Evolutionary conservation across 2,329 filamentous ascomycete genomes (phyloP).

Genomic region (Colletotrichum tofieldiae): DNA sequence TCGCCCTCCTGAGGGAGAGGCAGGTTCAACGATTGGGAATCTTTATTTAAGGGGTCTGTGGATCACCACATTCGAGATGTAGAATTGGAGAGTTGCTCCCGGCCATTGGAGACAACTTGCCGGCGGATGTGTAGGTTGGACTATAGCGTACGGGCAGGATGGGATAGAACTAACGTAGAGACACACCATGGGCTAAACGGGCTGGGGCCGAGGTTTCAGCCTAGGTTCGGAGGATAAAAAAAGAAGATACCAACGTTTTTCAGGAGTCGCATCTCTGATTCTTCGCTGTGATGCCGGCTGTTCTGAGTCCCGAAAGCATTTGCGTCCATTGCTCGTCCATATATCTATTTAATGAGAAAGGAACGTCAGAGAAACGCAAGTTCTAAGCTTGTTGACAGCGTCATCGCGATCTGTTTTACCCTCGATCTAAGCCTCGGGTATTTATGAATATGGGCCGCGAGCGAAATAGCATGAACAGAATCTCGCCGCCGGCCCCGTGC

Average conservation of each 20-base stretch:
- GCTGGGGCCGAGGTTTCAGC: not conserved
- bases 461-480: not conserved
- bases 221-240: not conserved
- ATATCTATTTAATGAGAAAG: not conserved
- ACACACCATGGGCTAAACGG: conserved; percentile 11
- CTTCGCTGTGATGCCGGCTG: not conserved
- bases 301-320: not conserved
- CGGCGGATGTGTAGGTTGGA: not conserved
- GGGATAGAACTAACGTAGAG: conserved; percentile 8
- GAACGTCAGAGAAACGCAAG: not conserved
- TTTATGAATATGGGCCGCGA: not conserved
- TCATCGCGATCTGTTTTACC: not conserved
- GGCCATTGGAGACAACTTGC: not conserved
- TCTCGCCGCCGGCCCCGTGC: not conserved
- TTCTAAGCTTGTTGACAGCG: not conserved
- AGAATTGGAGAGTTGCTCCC: not conserved
- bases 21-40: not conserved
- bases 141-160: not conserved
- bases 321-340: not conserved
- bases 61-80: not conserved
- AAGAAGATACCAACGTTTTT: conserved; percentile 33
- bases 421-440: too few species aligned
- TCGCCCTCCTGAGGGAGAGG: not conserved
- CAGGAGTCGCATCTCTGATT: not conserved
- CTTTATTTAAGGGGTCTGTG: not conserved